Conservation (phyloP, 306 rosid genomes). For the Castanopsis chinensis region DNA sequence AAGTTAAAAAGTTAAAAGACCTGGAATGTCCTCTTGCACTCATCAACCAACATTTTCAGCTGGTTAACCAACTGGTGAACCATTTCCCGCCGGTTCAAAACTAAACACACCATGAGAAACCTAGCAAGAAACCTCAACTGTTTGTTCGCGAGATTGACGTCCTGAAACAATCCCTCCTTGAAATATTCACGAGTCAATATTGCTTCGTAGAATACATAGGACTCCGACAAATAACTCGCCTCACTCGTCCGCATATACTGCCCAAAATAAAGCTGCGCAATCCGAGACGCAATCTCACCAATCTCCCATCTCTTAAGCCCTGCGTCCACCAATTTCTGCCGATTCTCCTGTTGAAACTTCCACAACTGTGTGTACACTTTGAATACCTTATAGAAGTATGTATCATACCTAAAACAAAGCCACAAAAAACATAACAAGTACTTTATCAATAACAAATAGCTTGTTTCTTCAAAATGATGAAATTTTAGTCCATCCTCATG, state of each 20-base stretch:
- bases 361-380: slow-evolving; percentile 89
- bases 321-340: slow-evolving; percentile 80
- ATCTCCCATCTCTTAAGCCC: slow-evolving; percentile 87
- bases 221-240: slow-evolving; percentile 74
- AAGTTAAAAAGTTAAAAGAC: slow-evolving; percentile 24
- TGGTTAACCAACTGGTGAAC: slow-evolving; percentile 73
- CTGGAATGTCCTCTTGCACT: slow-evolving; percentile 86
- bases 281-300: slow-evolving; percentile 94
- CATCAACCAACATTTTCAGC: slow-evolving; percentile 69
- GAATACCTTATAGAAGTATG: slow-evolving; percentile 86
- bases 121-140: slow-evolving; percentile 83
- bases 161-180: slow-evolving; percentile 77
- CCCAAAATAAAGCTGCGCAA: slow-evolving; percentile 87
- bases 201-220: slow-evolving; percentile 86
- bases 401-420: slow-evolving; percentile 58
- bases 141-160: slow-evolving; percentile 66
- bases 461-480: neutral
- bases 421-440: neutral
- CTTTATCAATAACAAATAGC: neutral
- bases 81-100: slow-evolving; percentile 70
- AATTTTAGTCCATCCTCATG: neutral
- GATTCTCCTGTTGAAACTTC: slow-evolving; percentile 94
- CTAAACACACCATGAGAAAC: slow-evolving; percentile 78
- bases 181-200: slow-evolving; percentile 85
- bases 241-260: slow-evolving; percentile 93